Conservation (phyloP, 2,329 filamentous ascomycete species). For the Sporothrix curviconia region DNA sequence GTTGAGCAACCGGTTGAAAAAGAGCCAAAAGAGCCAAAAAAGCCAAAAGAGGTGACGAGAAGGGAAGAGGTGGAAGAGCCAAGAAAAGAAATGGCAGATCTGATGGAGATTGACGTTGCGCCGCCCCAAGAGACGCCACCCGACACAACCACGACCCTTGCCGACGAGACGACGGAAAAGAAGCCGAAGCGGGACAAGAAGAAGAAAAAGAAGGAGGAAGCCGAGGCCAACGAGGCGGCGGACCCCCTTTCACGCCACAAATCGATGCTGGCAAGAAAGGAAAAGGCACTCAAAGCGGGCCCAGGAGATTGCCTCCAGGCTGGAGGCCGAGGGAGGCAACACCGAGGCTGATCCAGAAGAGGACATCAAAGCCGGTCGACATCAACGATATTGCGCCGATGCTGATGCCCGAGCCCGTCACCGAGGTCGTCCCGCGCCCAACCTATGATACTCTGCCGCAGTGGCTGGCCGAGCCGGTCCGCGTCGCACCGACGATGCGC, state of each 20-base stretch:
- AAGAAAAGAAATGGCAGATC: not conserved
- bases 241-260: slow-evolving; percentile 36
- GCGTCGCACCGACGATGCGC: slow-evolving; percentile 54
- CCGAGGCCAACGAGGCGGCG: slow-evolving; percentile 17
- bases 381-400: slow-evolving; percentile 71
- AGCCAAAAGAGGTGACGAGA: not conserved
- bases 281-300: slow-evolving; percentile 48
- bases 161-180: slow-evolving; percentile 27
- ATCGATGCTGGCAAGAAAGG: slow-evolving; percentile 47
- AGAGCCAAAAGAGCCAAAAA: too few relatives aligned
- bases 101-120: not conserved
- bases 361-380: slow-evolving; percentile 26
- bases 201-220: slow-evolving; percentile 26
- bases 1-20: too few relatives aligned
- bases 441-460: slow-evolving; percentile 71
- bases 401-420: slow-evolving; percentile 65
- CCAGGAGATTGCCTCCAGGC: slow-evolving; percentile 23
- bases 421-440: slow-evolving; percentile 50
- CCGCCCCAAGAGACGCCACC: not conserved
- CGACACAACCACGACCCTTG: not conserved
- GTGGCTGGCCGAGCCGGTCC: slow-evolving; percentile 75
- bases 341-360: slow-evolving; percentile 4
- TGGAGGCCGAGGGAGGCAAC: slow-evolving; percentile 18
- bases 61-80: not conserved
- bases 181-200: slow-evolving; percentile 21